These are phyloP conservation scores for Lentinus tigrinus DNA, from an alignment of 768 basidiomycete genomes.

Conservation along the genomic window DNA sequence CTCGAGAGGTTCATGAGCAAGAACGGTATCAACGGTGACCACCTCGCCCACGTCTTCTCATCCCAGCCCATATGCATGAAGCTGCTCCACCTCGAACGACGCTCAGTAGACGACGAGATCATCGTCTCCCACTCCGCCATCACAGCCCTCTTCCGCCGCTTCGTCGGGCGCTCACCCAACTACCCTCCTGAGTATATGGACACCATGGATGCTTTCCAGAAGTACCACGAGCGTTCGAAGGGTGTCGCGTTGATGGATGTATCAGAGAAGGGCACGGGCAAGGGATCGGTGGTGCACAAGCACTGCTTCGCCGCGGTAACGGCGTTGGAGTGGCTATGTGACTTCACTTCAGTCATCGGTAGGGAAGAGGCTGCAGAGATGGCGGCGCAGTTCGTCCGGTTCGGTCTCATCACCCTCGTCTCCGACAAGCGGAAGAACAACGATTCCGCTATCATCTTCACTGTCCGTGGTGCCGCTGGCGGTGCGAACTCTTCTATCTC, in stretches of 20 bases:
- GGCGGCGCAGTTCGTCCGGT: conserved; percentile 96
- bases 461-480: conserved; percentile 78
- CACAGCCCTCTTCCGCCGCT: conserved; percentile 93
- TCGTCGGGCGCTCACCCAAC: conserved; percentile 86
- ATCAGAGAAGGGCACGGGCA: conserved; percentile 62
- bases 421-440: conserved; percentile 91
- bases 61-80: conserved; percentile 97
- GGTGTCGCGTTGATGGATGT: conserved; percentile 71
- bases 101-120: conserved; percentile 93
- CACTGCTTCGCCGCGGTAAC: conserved; percentile 84
- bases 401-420: conserved; percentile 84
- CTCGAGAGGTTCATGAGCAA: conserved; percentile 99
- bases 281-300: conserved; percentile 49
- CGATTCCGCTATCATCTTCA: conserved; percentile 91
- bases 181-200: conserved; percentile 51
- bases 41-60: conserved; percentile 85
- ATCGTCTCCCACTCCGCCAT: conserved; percentile 93
- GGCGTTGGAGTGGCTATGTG: conserved; percentile 95
- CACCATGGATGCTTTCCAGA: conserved; percentile 59
- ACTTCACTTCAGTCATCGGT: conserved; percentile 94
- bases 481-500: conserved; percentile 73
- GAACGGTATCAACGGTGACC: conserved; percentile 96
- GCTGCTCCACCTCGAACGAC: conserved; percentile 92
- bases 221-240: conserved; percentile 79
- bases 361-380: conserved; percentile 97